Evolutionary conservation across 805 yeast species (phyloP).

Genomic region (Metschnikowia koreensis): DNA sequence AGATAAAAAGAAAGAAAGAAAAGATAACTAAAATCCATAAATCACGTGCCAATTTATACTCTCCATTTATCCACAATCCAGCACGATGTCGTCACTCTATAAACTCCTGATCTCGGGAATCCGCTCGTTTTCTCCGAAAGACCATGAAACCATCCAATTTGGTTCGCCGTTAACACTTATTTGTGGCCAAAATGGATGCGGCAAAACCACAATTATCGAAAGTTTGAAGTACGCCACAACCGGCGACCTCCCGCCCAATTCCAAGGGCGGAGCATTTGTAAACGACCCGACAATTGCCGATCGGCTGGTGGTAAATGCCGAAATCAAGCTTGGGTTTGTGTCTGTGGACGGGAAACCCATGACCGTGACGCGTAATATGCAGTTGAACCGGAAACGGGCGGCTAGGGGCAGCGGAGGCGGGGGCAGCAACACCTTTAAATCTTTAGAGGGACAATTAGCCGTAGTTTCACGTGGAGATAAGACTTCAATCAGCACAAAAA

Average conservation of each 20-base stretch:
- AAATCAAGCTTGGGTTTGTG: slow-evolving; percentile 82
- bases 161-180: slow-evolving; percentile 88
- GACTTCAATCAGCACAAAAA: slow-evolving; percentile 73
- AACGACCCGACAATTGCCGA: slow-evolving; percentile 86
- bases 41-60: too few species aligned
- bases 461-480: slow-evolving; percentile 65
- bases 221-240: slow-evolving; percentile 92
- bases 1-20: too few species aligned
- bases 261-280: slow-evolving; percentile 93
- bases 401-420: slow-evolving; percentile 33
- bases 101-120: slow-evolving; percentile 71
- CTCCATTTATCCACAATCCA: not conserved
- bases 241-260: slow-evolving; percentile 93
- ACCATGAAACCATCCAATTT: slow-evolving; percentile 82
- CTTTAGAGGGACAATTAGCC: slow-evolving; percentile 84
- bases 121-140: slow-evolving; percentile 85
- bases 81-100: slow-evolving; percentile 39
- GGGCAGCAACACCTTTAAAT: slow-evolving; percentile 62
- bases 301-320: slow-evolving; percentile 79
- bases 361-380: slow-evolving; percentile 86
- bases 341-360: slow-evolving; percentile 70
- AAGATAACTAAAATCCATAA: too few species aligned
- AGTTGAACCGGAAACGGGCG: slow-evolving; percentile 57
- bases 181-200: slow-evolving; percentile 95
- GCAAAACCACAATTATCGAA: slow-evolving; percentile 94